phyloP scores from a whole-genome alignment of 2,329 filamentous ascomycete genomes.

The Cucurbitaria berberidis region DNA sequence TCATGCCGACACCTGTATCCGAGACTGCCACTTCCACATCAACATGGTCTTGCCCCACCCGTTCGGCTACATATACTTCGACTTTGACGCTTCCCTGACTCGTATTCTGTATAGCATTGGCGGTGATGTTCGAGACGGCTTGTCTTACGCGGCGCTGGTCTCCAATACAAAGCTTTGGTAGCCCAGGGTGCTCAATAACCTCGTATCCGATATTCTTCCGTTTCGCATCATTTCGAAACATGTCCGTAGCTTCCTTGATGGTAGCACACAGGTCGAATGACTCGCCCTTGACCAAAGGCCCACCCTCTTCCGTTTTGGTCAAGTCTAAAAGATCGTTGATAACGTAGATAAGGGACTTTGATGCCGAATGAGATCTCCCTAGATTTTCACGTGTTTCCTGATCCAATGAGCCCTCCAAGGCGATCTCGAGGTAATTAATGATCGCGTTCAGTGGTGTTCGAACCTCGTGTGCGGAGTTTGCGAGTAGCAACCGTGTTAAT shows the following conservation, averaged over 20 bases:
- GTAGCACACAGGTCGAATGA: constrained; percentile 74
- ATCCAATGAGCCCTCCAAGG: constrained; percentile 79
- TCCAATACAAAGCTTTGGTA: constrained; percentile 75
- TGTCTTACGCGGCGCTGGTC: constrained; percentile 83
- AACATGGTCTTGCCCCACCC: constrained; percentile 54
- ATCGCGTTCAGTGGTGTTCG: constrained; percentile 91
- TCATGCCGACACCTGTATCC: constrained; percentile 75
- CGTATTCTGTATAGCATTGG: constrained; percentile 85
- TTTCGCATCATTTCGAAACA: constrained; percentile 75
- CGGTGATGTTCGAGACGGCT: constrained; percentile 79
- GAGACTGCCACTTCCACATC: constrained; percentile 76
- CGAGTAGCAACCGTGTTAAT: constrained; percentile 76
- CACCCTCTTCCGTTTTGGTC: constrained; percentile 85
- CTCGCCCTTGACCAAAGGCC: constrained; percentile 79
- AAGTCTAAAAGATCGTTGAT: constrained; percentile 91
- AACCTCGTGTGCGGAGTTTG: constrained; percentile 91
- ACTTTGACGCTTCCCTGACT: constrained; percentile 70
- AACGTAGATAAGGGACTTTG: constrained; percentile 89
- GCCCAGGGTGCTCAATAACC: constrained; percentile 68
- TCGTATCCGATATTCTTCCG: constrained; percentile 77
- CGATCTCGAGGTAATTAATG: constrained; percentile 93
- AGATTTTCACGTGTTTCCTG: constrained; percentile 84
- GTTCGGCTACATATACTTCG: constrained; percentile 66
- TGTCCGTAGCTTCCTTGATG: constrained; percentile 76
- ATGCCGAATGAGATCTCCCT: constrained; percentile 84